phyloP scores from a whole-genome alignment of 2,329 filamentous ascomycete genomes.

The Stagonosporopsis tanaceti region DNA sequence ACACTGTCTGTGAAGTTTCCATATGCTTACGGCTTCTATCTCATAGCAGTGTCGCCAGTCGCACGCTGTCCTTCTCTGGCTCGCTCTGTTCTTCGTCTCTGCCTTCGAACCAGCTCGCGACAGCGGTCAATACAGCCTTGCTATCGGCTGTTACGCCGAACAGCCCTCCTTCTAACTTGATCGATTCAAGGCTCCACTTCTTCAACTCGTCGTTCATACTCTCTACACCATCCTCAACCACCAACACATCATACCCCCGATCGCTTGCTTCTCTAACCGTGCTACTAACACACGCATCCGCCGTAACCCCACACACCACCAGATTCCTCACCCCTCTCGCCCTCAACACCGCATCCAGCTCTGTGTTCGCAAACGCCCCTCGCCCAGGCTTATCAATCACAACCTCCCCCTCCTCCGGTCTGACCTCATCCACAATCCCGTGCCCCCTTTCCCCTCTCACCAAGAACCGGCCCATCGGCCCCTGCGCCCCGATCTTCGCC shows the following conservation, averaged over 20 bases:
- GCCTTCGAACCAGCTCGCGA: constrained; percentile 31
- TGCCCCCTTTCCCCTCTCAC: constrained; percentile 60
- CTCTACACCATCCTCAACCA: constrained; percentile 59
- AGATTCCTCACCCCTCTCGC: constrained; percentile 62
- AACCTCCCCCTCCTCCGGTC: too few relatives aligned
- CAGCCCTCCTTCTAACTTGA: constrained; percentile 40
- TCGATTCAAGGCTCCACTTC: constrained; percentile 38
- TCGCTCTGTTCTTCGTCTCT: neutral
- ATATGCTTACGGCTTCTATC: too few relatives aligned
- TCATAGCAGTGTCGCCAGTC: neutral
- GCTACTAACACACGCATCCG: constrained; percentile 63
- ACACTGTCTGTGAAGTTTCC: neutral
- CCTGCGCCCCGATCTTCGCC: too few relatives aligned
- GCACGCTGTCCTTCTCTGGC: neutral
- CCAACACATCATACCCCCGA: constrained; percentile 62
- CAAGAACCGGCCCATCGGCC: constrained; percentile 54
- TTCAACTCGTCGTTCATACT: constrained; percentile 41
- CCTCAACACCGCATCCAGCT: constrained; percentile 61
- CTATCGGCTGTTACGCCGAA: constrained; percentile 38
- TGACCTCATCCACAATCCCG: too few relatives aligned
- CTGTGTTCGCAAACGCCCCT: constrained; percentile 61
- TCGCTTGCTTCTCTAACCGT: constrained; percentile 66
- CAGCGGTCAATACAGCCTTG: constrained; percentile 33
- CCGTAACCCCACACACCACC: constrained; percentile 59
- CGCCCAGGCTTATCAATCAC: too few relatives aligned